phyloP scores from a whole-genome alignment of 257 asterid species.

The Ilex aquifolium region DNA sequence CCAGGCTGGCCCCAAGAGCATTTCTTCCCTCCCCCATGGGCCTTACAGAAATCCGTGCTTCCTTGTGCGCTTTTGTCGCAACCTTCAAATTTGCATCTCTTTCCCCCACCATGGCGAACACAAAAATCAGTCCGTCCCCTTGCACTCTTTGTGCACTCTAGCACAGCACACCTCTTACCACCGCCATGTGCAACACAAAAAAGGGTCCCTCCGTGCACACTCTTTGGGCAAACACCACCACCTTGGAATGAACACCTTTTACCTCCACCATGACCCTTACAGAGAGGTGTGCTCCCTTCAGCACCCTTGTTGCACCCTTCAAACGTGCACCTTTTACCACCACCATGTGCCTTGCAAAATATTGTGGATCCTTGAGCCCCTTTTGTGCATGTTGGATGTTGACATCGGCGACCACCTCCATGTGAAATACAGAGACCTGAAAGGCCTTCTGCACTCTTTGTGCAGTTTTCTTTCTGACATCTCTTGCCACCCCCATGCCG shows the following conservation, averaged over 20 bases:
- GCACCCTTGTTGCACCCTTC: slow-evolving; percentile 81
- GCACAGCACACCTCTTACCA: slow-evolving; percentile 73
- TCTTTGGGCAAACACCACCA: slow-evolving; percentile 78
- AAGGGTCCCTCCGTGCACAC: slow-evolving; percentile 93
- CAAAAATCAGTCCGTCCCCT: slow-evolving; percentile 87
- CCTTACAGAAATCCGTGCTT: slow-evolving; percentile 92
- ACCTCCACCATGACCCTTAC: slow-evolving; percentile 98
- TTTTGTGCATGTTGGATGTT: slow-evolving; percentile 54
- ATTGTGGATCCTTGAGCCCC: slow-evolving; percentile 93
- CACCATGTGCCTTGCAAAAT: slow-evolving; percentile 94
- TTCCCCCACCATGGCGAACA: slow-evolving; percentile 96
- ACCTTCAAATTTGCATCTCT: slow-evolving; percentile 69
- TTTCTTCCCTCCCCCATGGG: slow-evolving; percentile 93
- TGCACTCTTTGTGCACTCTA: slow-evolving; percentile 89
- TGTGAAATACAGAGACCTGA: slow-evolving; percentile 97
- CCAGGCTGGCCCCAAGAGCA: slow-evolving; percentile 84
- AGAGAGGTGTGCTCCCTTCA: slow-evolving; percentile 85
- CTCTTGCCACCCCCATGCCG: slow-evolving; percentile 98
- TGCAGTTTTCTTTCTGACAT: slow-evolving; percentile 72
- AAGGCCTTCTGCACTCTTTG: slow-evolving; percentile 88
- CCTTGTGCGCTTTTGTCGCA: slow-evolving; percentile 98
- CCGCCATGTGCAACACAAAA: slow-evolving; percentile 95
- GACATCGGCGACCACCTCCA: slow-evolving; percentile 94
- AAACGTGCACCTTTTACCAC: slow-evolving; percentile 75
- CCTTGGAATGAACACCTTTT: slow-evolving; percentile 80